These are phyloP conservation scores for Ascochyta koolunga DNA, from an alignment of 2,329 filamentous ascomycete genomes.

Conservation along the genomic window DNA sequence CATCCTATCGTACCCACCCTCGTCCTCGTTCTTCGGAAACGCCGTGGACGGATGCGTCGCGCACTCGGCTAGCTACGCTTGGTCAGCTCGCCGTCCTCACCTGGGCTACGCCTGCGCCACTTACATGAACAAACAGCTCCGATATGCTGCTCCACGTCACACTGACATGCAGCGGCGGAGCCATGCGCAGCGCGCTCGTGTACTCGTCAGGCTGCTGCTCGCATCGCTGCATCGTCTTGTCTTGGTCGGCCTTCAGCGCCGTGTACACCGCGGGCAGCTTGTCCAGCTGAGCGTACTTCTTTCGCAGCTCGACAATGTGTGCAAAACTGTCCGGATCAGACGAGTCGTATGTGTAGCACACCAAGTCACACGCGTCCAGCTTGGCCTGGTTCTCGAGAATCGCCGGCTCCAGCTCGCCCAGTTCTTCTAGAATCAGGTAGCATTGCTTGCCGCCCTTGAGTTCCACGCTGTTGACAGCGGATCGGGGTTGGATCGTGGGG, in stretches of 20 bases:
- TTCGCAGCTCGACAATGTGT: conserved; percentile 82
- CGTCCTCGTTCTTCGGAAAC: conserved; percentile 89
- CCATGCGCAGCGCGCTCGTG: conserved; percentile 83
- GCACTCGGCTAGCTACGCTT: conserved; percentile 75
- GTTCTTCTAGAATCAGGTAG: conserved; percentile 93
- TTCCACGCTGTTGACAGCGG: conserved; percentile 95
- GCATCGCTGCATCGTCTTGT: conserved; percentile 94
- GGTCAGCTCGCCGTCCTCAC: conserved; percentile 22
- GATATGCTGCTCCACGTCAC: conserved; percentile 93
- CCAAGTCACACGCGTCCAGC: conserved; percentile 88
- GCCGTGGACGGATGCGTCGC: conserved; percentile 87
- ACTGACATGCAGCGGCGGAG: conserved; percentile 89
- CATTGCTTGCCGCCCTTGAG: conserved; percentile 95
- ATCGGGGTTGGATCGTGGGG: conserved; percentile 92
- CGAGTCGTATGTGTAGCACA: conserved; percentile 96
- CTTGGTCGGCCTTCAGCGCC: conserved; percentile 91
- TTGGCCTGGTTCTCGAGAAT: conserved; percentile 91
- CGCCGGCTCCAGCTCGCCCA: conserved; percentile 93
- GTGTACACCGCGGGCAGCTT: conserved; percentile 91
- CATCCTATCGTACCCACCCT: conserved; percentile 75
- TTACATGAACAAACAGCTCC: conserved; percentile 81
- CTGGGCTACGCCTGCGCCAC: too few relatives aligned
- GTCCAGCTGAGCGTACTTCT: conserved; percentile 81
- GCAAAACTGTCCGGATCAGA: conserved; percentile 95
- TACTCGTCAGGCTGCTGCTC: conserved; percentile 91